Percentiles rank a stretch among this genome's conserved stretches.
phyloP scores from a whole-genome alignment of 345 rosid species.

The Eucalyptus victrix region DNA sequence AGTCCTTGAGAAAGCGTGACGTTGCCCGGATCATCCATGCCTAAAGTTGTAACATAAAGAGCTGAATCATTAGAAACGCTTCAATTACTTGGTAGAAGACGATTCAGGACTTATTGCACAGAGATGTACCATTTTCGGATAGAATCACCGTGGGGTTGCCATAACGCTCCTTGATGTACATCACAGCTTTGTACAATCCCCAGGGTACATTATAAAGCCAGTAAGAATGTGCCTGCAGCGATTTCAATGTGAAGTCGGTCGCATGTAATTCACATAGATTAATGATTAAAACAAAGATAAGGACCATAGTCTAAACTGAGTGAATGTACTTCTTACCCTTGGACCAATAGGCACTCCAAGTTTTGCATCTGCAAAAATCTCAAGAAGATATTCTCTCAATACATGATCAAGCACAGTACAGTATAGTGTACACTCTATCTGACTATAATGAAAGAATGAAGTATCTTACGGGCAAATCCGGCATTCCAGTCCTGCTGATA shows the following conservation, averaged over 20 bases:
- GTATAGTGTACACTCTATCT: neutral
- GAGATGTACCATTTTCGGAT: slow-evolving; percentile 69
- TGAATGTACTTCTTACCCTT: slow-evolving; percentile 16
- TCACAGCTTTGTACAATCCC: slow-evolving; percentile 88
- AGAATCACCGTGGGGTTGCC: slow-evolving; percentile 82
- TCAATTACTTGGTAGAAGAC: neutral
- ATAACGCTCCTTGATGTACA: slow-evolving; percentile 76
- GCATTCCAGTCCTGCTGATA: slow-evolving; percentile 94
- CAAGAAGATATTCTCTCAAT: neutral
- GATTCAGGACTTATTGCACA: neutral
- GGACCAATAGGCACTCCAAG: slow-evolving; percentile 72
- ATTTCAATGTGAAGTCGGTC: neutral
- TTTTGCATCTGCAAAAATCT: slow-evolving; percentile 37
- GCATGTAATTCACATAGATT: neutral
- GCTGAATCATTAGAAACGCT: rapidly evolving
- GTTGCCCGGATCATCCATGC: slow-evolving; percentile 93
- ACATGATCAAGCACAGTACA: neutral
- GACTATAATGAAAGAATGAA: neutral
- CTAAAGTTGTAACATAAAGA: slow-evolving; percentile 2
- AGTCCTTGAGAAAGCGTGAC: slow-evolving; percentile 54
- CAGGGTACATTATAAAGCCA: slow-evolving; percentile 97
- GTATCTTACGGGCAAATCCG: slow-evolving; percentile 61
- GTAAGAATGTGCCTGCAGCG: slow-evolving; percentile 58
- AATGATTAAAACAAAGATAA: neutral
- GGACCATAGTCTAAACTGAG: neutral